phyloP scores from a whole-genome alignment of 1,284 basidiomycete species.

The Filobasidium uniguttulatum region DNA sequence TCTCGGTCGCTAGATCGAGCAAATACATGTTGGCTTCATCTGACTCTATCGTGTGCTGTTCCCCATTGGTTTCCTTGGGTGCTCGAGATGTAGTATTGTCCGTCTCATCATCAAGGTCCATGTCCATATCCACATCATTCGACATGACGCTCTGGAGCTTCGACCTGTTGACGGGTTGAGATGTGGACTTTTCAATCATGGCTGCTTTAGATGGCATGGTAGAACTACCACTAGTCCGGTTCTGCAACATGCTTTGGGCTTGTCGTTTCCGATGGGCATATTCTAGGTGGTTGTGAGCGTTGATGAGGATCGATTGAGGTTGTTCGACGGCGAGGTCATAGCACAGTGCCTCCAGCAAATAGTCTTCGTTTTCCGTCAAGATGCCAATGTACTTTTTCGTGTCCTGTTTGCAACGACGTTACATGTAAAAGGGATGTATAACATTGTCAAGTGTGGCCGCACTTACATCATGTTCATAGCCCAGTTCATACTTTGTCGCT shows the following conservation, averaged over 20 bases:
- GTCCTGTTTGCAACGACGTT: conserved; percentile 2
- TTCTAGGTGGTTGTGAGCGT: conserved; percentile 41
- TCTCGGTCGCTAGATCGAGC: neutral
- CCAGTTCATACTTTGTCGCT: conserved; percentile 15
- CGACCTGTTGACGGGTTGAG: neutral
- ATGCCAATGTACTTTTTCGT: conserved; percentile 45
- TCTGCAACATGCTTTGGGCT: neutral
- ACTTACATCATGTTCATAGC: conserved; percentile 21
- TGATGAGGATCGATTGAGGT: conserved; percentile 59
- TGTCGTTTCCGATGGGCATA: neutral
- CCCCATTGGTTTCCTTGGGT: neutral
- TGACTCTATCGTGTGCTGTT: neutral
- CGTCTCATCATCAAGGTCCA: neutral
- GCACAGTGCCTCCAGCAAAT: conserved; percentile 67
- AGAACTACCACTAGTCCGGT: too few relatives aligned
- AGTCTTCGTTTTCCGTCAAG: conserved; percentile 65
- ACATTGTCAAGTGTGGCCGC: conserved; percentile 40
- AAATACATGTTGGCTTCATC: neutral
- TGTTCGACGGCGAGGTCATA: conserved; percentile 73
- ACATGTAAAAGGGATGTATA: neutral
- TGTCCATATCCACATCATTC: neutral
- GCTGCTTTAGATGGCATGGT: neutral
- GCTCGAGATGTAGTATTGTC: neutral
- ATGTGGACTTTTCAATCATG: neutral
- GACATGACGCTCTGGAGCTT: neutral